Evolutionary conservation across 306 rosid species (phyloP).

Genomic region (Glycyrrhiza uralensis): DNA sequence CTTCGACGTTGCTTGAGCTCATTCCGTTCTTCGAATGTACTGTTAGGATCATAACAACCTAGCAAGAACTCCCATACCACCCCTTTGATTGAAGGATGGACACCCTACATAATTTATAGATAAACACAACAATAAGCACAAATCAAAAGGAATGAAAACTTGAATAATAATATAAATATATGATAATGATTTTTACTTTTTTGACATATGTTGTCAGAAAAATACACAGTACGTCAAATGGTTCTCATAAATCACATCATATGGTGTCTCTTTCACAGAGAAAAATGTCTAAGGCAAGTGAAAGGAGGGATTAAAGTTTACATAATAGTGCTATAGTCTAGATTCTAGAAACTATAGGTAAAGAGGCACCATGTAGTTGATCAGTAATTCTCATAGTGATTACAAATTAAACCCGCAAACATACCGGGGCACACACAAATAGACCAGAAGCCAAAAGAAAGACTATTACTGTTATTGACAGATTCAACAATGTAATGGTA

Average conservation of each 20-base stretch:
- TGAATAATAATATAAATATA: background rate
- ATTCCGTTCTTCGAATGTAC: conserved; percentile 76
- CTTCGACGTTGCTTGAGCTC: conserved; percentile 65
- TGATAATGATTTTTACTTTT: background rate
- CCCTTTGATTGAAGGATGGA: conserved; percentile 94
- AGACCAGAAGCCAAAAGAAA: background rate
- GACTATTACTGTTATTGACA: background rate
- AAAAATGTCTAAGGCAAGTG: background rate
- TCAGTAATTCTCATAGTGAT: background rate
- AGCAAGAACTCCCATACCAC: conserved; percentile 93
- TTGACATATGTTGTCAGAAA: background rate
- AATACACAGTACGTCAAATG: conserved; percentile 6
- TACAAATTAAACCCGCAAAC: conserved; percentile 12
- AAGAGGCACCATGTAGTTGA: background rate
- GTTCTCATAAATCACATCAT: conserved; percentile 8
- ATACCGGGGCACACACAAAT: background rate
- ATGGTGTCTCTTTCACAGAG: conserved; percentile 1
- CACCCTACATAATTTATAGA: conserved; percentile 55
- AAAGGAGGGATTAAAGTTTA: background rate
- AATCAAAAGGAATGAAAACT: conserved; percentile 12
- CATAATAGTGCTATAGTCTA: background rate
- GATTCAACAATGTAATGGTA: conserved; percentile 5
- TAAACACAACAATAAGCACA: conserved; percentile 3
- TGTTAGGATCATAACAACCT: conserved; percentile 87
- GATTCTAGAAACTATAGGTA: background rate